A percentile compares a stretch with the other conserved stretches of the same genome.
Conservation (phyloP, 441 rosid genomes). For the Oxalis stricta region DNA sequence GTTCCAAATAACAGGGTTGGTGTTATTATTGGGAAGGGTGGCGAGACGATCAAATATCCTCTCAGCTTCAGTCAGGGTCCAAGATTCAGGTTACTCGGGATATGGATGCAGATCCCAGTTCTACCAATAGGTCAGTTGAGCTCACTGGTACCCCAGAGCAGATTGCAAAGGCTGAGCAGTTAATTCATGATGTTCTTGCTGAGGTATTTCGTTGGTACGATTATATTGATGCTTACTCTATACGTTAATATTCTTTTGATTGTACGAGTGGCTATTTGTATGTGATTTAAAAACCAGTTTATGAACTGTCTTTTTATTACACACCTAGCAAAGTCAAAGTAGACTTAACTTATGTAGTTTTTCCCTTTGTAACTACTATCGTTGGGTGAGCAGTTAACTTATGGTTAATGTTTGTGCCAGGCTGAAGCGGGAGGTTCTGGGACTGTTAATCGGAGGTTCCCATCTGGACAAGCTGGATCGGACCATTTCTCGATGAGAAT, state of each 20-base stretch:
- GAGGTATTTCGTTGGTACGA: conserved; percentile 45
- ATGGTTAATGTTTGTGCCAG: conserved; percentile 20
- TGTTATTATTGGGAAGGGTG: conserved; percentile 91
- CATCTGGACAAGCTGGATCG: conserved; percentile 66
- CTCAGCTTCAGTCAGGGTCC: conserved; percentile 85
- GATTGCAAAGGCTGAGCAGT: conserved; percentile 74
- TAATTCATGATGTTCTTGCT: conserved; percentile 79
- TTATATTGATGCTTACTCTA: too few species aligned
- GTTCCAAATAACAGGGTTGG: conserved; percentile 93
- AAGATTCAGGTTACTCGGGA: conserved; percentile 97
- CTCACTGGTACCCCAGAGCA: conserved; percentile 74
- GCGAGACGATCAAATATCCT: conserved; percentile 93
- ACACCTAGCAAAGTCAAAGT: too few species aligned
- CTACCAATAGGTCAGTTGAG: conserved; percentile 60
- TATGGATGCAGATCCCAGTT: conserved; percentile 75
- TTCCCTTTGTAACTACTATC: neutral
- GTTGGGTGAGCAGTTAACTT: neutral
- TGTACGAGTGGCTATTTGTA: neutral
- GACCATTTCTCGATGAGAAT: conserved; percentile 65
- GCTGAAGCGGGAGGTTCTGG: conserved; percentile 92
- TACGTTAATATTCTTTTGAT: neutral
- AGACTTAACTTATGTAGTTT: neutral
- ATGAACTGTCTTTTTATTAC: too few species aligned
- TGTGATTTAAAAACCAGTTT: neutral
- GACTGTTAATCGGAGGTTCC: conserved; percentile 52